Base-by-base conservation (phyloP, 345 rosid genomes). In the Dipteronia dyeriana region DNA sequence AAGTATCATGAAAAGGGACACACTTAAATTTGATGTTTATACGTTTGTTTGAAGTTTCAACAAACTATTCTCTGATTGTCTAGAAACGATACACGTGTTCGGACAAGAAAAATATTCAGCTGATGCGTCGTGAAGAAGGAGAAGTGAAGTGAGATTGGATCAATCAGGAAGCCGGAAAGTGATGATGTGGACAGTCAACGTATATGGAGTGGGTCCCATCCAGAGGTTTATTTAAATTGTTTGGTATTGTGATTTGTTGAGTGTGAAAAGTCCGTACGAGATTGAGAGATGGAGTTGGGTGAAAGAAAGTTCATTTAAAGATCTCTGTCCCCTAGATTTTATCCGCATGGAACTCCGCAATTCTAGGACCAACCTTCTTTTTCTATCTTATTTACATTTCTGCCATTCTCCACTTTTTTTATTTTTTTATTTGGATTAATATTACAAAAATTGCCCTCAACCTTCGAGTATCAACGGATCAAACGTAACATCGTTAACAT, bases 181-280 rank as follows among this genome's bases (percentile, higher is more conserved):
- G 43, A 41, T 61, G 76, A 61, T 39, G 57, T 61, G 76, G 76
- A 4, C 11, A 2, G 57, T 59, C 19, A 14, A 11, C 47, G 34
- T 43, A 41, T 41, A 5, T 8, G 16, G 7, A 39, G 34, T 31
- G 63, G 62, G 43, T 38, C 76, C 76, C 34, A 11, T 34, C 6
- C 6, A 34, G 38, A 34, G 61, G 49, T 41, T 6, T 10, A 13
- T 17, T 70, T 70, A 29, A 57, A n/a, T 26, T 29, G n/a, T 71
- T 54, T 23, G 34, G 63, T 20, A 20, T 59, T 10, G 63, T 59
- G 38, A 34, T 34, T 34, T 34, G 38, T 34, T 34, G 38, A 34
- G 61, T 56, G 74, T 76, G 74, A 61, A 43, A 59, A 11, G 38
- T 8, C 49, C 70, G 80, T 62, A 70, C 80, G 70, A 77, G 70